Evolutionary conservation across 169 alveolate species (phyloP).

Genomic region (Blepharisma undulans): DNA sequence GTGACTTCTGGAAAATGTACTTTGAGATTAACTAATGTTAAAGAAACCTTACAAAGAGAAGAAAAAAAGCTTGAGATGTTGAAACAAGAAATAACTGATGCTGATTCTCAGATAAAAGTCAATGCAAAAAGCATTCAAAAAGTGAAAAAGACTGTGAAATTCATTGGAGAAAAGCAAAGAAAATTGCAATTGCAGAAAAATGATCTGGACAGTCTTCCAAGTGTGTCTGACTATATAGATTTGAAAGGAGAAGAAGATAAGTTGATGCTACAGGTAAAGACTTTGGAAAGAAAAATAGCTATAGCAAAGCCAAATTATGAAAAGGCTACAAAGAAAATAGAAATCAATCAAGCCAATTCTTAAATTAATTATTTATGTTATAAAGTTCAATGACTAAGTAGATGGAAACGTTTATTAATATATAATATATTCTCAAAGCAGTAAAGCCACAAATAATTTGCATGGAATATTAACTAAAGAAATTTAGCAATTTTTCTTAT

Average conservation of each 20-base stretch:
- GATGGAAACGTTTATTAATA: no score
- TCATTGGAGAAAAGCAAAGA: slow-evolving; percentile 45
- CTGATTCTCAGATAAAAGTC: slow-evolving; percentile 55
- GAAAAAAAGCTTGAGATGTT: slow-evolving; percentile 38
- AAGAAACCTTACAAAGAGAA: slow-evolving; percentile 58
- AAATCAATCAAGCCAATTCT: background rate
- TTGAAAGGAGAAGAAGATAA: slow-evolving; percentile 65
- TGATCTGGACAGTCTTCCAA: slow-evolving; percentile 53
- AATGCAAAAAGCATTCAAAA: slow-evolving; percentile 60
- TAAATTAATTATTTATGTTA: no score
- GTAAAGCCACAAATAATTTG: no score
- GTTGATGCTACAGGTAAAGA: slow-evolving; percentile 61
- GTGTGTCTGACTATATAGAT: slow-evolving; percentile 70
- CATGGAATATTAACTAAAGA: no score
- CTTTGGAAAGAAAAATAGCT: slow-evolving; percentile 78
- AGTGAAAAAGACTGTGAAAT: slow-evolving; percentile 46
- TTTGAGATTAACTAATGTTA: slow-evolving; percentile 58
- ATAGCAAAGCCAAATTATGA: slow-evolving; percentile 78
- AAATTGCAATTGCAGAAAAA: slow-evolving; percentile 55
- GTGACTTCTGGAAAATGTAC: slow-evolving; percentile 78
- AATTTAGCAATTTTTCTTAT: no score
- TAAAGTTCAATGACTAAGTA: no score
- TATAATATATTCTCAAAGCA: no score
- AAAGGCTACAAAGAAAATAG: slow-evolving; percentile 45
- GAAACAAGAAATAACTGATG: slow-evolving; percentile 48